Percentiles rank a stretch among this genome's conserved stretches.
These are phyloP conservation scores for Beauveria asiatica DNA, from an alignment of 2,329 filamentous ascomycete genomes.

Conservation along the genomic window DNA sequence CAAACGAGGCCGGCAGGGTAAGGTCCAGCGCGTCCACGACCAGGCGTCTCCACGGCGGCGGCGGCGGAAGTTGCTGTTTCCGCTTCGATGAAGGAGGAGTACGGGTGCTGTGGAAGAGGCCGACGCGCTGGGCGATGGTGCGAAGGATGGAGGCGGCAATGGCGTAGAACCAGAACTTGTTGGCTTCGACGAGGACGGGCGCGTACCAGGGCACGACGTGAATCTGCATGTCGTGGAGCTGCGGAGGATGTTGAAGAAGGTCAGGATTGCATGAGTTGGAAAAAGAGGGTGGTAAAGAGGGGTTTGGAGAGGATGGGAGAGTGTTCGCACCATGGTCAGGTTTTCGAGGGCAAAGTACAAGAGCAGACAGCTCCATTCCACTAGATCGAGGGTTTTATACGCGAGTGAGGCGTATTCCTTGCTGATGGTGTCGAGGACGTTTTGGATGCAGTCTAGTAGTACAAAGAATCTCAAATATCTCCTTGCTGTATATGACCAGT, in stretches of 20 bases:
- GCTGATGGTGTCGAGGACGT: background rate
- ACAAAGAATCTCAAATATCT: constrained; percentile 11
- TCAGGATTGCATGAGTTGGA: too few relatives aligned
- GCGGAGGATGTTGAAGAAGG: background rate
- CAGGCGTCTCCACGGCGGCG: background rate
- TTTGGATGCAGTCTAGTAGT: constrained; percentile 7
- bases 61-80: background rate
- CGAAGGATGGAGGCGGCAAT: constrained; percentile 9
- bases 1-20: constrained; percentile 8
- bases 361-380: constrained; percentile 10
- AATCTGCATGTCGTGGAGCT: constrained; percentile 11
- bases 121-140: background rate
- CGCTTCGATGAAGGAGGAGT: background rate
- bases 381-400: background rate
- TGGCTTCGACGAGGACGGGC: constrained; percentile 9
- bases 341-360: constrained; percentile 11
- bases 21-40: constrained; percentile 6
- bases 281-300: too few relatives aligned
- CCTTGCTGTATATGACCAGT: background rate
- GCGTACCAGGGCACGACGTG: constrained; percentile 10
- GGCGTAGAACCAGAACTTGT: constrained; percentile 13
- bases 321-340: constrained; percentile 5
- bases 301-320: background rate
- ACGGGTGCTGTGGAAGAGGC: background rate
- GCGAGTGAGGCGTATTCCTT: background rate